Evolutionary conservation across 176 grass and related monocot genomes (phyloP), one percentile per base, ranked within the genome.

Genomic region (Ensete ventricosum): DNA sequence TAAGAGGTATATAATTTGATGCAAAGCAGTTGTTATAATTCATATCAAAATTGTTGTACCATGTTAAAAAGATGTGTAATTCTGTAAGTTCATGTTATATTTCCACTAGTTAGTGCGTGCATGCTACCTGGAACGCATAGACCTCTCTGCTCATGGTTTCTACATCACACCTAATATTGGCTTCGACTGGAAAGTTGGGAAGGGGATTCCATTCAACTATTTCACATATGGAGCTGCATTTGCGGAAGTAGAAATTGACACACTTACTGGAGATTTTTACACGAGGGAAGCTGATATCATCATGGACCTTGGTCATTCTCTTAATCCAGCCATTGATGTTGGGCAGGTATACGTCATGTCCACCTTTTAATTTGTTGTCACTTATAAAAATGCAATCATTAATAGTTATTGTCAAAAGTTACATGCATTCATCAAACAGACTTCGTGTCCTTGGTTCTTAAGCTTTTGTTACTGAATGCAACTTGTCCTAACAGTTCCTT

Each of bases 241-340:
- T 93, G 90, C 88, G 34, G 94, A 98, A 90, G 90, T 98, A 73
- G 94, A 98, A 84, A 91, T 98, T 10, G 94, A 98, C 74, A 90
- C 90, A 34, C 81, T 98, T 77, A 98, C 90, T 69, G 94, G 94
- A 72, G 94, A 98, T 93, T 98, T 93, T 62, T 80, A 98, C 83
- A 98, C 90, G 59, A 88, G 79, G 70, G 70, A 78, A 55, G 85
- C 88, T 53, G 94, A 98, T 78, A 79, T 98, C 82, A 82, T 93
- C 76, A 98, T 98, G 90, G 94, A 98, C 83, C 81, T 91, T 0
- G 90, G 94, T 48, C 81, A 83, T 85, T 98, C 94, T 69, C 84
- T 98, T 82, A 98, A 98, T 91, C 94, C 94, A 75, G 94, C 94
- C 51, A 91, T 98, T 83, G 90, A 98, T 75, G 80, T 98, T 65